Evolutionary conservation across 2,329 filamentous ascomycete species (phyloP).

Genomic region (Verticillium albo-atrum): DNA sequence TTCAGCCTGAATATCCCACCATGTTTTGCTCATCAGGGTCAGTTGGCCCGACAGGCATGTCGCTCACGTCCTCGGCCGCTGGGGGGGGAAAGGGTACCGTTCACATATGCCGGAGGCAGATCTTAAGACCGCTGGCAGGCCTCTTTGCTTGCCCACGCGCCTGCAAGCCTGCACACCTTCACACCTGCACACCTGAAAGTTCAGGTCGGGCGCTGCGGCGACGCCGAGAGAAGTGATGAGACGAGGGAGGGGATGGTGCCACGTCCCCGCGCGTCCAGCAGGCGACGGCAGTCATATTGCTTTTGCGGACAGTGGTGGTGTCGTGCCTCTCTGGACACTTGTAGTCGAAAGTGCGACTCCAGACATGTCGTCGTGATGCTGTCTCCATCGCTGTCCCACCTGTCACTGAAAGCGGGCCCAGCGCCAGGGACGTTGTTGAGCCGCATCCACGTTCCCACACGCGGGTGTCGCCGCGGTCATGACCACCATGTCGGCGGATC

Average conservation of each 20-base stretch:
- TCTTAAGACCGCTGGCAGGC: not conserved
- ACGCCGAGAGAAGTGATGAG: not conserved
- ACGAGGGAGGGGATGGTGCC: not conserved
- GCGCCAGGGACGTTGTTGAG: not conserved
- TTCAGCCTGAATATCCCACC: not conserved
- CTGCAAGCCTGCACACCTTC: not conserved
- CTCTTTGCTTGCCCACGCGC: not conserved
- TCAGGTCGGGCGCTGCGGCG: not conserved
- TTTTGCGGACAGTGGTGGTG: not conserved
- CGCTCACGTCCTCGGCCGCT: not conserved
- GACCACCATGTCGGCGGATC: conserved; percentile 3
- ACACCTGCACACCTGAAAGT: not conserved
- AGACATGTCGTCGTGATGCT: not conserved
- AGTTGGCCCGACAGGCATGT: not conserved
- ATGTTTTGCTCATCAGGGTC: not conserved
- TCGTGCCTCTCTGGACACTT: not conserved
- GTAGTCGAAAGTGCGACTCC: not conserved
- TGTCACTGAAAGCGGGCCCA: conserved; percentile 1
- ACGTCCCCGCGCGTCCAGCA: not conserved
- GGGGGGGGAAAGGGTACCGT: not conserved
- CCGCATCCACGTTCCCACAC: conserved; percentile 1
- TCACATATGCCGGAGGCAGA: not conserved
- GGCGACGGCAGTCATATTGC: no score
- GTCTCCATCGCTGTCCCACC: not conserved
- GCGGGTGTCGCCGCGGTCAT: conserved; percentile 1